Percentiles rank a stretch among this genome's conserved stretches.
Evolutionary conservation across 371 early-diverging fungal genomes (phyloP).

Genomic region (Mucor plumbeus): DNA sequence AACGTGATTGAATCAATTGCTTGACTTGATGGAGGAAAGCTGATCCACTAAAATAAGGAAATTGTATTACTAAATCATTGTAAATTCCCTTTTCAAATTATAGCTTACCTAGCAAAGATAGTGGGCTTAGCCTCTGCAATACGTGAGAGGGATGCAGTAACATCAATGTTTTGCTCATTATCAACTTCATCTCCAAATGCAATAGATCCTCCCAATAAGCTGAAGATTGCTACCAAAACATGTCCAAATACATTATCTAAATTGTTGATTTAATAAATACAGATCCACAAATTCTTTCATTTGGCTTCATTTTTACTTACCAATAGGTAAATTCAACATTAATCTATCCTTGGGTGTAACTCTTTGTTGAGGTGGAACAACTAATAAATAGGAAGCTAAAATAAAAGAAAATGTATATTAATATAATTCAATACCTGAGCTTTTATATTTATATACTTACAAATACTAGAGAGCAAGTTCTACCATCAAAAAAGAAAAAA

Average conservation of each 20-base stretch:
- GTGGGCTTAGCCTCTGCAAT: conserved; percentile 75
- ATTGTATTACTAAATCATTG: background rate
- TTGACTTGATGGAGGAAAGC: conserved; percentile 40
- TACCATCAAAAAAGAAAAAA: background rate
- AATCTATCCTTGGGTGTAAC: conserved; percentile 47
- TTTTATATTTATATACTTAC: conserved; percentile 11
- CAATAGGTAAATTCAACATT: conserved; percentile 46
- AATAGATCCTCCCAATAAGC: conserved; percentile 68
- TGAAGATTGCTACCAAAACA: conserved; percentile 32
- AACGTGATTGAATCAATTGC: conserved; percentile 38
- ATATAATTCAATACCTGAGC: too few relatives aligned
- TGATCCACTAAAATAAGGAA: conserved; percentile 6
- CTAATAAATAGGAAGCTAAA: conserved; percentile 45
- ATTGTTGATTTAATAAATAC: background rate
- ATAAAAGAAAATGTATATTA: background rate
- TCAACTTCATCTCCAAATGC: conserved; percentile 74
- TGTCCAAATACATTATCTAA: conserved; percentile 49
- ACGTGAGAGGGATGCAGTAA: conserved; percentile 15
- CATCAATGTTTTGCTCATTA: conserved; percentile 49
- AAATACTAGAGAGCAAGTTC: conserved; percentile 28
- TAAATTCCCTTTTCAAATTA: background rate
- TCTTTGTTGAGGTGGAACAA: conserved; percentile 51
- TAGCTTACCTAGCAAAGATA: conserved; percentile 63
- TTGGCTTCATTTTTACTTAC: conserved; percentile 26
- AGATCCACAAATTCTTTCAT: too few relatives aligned